Evolutionary conservation across 345 rosid genomes (phyloP), one percentile per base, ranked within the genome.

Genomic region (Pugionium cornutum): DNA sequence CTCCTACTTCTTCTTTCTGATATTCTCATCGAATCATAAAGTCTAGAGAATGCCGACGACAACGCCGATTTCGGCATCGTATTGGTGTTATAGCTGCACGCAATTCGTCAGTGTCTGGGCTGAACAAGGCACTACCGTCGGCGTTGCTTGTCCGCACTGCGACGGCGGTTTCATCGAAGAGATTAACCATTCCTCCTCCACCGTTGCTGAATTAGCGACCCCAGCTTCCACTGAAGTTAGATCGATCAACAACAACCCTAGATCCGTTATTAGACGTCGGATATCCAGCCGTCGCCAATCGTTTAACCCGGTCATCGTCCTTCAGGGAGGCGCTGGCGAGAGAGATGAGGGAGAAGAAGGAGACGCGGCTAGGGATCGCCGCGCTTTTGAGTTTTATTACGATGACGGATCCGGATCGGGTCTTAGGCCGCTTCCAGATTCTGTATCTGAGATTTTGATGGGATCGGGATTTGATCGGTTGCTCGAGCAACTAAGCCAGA

Each of bases 81-180:
- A 76, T 53, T 89, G 96, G 96, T 89, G 96, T 64, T 80, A 89
- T 73, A 76, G 90, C 58, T 89, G 96, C 67, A 75, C 84, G 6
- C 80, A 86, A 33, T 79, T 83, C 77, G 80, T 85, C 77, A 63
- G 77, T 69, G 80, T 73, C 42, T 67, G 64, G 73, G 41, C 72
- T 31, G 76, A 66, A 10, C 76, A 65, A 52, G 58, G 57, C 52
- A 18, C 83, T 27, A 66, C 55, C 56, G 59, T 51, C 67, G 50
- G 46, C 72, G 31, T 81, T 58, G 57, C 86, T 5, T 89, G 96
- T 60, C 87, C 92, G 1, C 75, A 74, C 84, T 89, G 96, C 81
- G 68, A 77, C 66, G 81, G 83, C 11, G 96, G 92, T 7, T 89
- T 89, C 76, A 54, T 80, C 56, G 83, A 87, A 58, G 77, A 80